Base-by-base conservation (phyloP, 768 basidiomycete species). In the Tephrocybe rancida region DNA sequence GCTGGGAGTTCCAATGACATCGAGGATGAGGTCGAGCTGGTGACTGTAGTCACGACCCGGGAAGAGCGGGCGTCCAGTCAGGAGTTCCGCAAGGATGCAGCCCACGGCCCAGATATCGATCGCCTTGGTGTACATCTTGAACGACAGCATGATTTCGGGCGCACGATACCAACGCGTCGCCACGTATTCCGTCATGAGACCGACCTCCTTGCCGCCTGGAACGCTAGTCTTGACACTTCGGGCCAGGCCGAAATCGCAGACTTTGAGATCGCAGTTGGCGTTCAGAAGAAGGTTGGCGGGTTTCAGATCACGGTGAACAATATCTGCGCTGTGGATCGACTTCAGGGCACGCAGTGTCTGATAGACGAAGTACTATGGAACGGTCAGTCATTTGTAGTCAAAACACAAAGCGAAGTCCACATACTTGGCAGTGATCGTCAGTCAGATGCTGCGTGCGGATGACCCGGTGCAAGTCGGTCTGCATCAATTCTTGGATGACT, bases 141-240 rank as follows among this genome's bases (percentile, higher is more conserved):
- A 98, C 11, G 94, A 97, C 49, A 98, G 79, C 97, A 98, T 99
- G 74, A 99, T 95, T 70, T 99, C 97, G 0, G 97, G 97, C 0
- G 97, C 97, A 35, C 97, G 86, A 66, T 98, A 99, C 96, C 96
- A 99, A 60, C 97, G 82, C 18, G 97, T 98, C 3, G 97, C 96
- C 39, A 99, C 97, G 65, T 95, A 95, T 85, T 94, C 91, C 1
- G 92, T 95, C 93, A 95, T 94, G 74, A 94, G 91, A 3, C 87
- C 87, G 11, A 81, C 90, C 63, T 91, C 89, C 11, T 88, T 91
- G 32, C 89, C 90, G 10, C 86, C 87, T 0, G 89, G 87, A 67
- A 90, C 88, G 6, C 90, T 88, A 2, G 90, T 92, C 70, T 84
- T 88, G 32, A 92, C 88, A 11, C 88, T 90, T 26, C 95, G 82